Percentiles rank a stretch among this genome's conserved stretches.
Evolutionary conservation across 2,329 filamentous ascomycete genomes (phyloP).

Genomic region (Aspergillus sp.): DNA sequence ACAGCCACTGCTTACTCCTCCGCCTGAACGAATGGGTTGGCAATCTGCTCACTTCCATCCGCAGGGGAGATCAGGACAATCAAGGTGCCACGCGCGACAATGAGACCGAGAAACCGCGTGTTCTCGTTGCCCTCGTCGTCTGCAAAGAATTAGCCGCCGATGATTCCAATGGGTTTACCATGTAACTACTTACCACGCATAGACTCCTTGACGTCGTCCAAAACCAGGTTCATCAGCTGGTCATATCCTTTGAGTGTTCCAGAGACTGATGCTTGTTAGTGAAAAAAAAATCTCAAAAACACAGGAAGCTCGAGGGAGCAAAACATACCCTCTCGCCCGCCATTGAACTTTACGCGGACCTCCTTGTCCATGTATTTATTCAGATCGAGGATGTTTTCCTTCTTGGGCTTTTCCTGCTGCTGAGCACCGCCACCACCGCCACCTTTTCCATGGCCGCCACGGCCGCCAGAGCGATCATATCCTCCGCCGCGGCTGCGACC

Average conservation of each 20-base stretch:
- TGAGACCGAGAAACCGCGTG: conserved; percentile 75
- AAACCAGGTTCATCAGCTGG: conserved; percentile 94
- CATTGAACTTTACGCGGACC: conserved; percentile 94
- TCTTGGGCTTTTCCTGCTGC: conserved; percentile 77
- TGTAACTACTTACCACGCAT: conserved; percentile 68
- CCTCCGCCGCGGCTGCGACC: conserved; percentile 37
- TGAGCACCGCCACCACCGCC: conserved; percentile 52
- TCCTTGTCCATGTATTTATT: conserved; percentile 96
- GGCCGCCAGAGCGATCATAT: conserved; percentile 43
- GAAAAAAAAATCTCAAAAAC: neutral
- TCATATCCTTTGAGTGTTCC: conserved; percentile 94
- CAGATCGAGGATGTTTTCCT: conserved; percentile 96
- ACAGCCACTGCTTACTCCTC: conserved; percentile 55
- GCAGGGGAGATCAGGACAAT: conserved; percentile 89
- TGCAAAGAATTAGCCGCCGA: conserved; percentile 39
- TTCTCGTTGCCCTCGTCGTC: conserved; percentile 91
- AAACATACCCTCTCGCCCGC: conserved; percentile 75
- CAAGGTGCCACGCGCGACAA: conserved; percentile 88
- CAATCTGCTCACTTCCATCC: conserved; percentile 93
- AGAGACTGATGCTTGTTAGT: conserved; percentile 58
- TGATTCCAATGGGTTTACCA: neutral
- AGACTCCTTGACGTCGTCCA: conserved; percentile 89
- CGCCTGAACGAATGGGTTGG: conserved; percentile 82
- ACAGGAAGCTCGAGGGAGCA: neutral
- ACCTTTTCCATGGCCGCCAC: conserved; percentile 45